Evolutionary conservation across 768 basidiomycete genomes (phyloP).

Genomic region (Amanita phalloides): DNA sequence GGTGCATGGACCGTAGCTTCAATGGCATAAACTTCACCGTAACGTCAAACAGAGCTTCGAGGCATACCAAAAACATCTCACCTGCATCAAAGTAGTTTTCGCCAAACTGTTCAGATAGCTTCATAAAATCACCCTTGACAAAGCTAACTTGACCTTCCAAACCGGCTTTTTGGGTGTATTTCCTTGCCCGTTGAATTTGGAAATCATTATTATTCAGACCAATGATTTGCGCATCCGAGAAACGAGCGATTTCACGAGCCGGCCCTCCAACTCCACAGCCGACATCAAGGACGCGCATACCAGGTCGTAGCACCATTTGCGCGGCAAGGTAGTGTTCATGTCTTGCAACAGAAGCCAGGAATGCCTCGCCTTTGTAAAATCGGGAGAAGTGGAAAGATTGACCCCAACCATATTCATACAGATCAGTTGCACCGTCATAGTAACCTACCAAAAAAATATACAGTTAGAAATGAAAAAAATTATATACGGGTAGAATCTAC

Average conservation of each 20-base stretch:
- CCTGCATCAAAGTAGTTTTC: constrained; percentile 92
- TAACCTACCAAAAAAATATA: constrained; percentile 44
- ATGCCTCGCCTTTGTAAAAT: constrained; percentile 86
- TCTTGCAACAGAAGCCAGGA: constrained; percentile 68
- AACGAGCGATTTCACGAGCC: constrained; percentile 88
- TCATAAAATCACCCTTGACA: constrained; percentile 96
- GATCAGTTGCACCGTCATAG: constrained; percentile 92
- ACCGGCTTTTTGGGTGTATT: constrained; percentile 70
- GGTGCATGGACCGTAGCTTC: constrained; percentile 98
- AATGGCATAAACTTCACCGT: constrained; percentile 74
- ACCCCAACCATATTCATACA: constrained; percentile 93
- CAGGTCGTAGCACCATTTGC: constrained; percentile 73
- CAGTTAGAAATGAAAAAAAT: not conserved
- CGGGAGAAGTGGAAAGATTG: constrained; percentile 94
- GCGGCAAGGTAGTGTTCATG: constrained; percentile 96
- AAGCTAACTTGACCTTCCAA: constrained; percentile 72
- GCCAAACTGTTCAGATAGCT: constrained; percentile 83
- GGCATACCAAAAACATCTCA: constrained; percentile 14
- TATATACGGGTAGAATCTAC: constrained; percentile 23
- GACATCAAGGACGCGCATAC: constrained; percentile 96
- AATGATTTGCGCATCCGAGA: constrained; percentile 74
- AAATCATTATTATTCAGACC: constrained; percentile 96
- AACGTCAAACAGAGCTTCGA: constrained; percentile 5
- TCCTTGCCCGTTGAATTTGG: constrained; percentile 80
- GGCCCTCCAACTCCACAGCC: constrained; percentile 98